These are phyloP conservation scores for Malania oleifera DNA, from an alignment of 164 flowering plant species.

Conservation along the genomic window DNA sequence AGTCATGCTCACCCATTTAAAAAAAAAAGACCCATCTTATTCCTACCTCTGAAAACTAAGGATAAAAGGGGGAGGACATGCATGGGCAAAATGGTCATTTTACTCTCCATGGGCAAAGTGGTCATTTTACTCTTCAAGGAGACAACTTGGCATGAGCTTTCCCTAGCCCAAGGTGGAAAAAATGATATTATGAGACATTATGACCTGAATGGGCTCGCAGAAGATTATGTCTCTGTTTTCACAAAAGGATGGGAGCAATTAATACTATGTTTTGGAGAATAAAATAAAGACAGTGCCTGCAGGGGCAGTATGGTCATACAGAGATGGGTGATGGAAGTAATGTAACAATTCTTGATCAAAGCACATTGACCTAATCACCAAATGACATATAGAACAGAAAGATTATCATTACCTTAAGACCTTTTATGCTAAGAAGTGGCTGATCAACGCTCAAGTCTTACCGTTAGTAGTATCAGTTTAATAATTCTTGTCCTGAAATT, in stretches of 20 bases:
- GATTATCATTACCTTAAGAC: neutral
- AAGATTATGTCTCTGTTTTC: constrained; percentile 11
- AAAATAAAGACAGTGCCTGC: neutral
- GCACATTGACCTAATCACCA: constrained; percentile 7
- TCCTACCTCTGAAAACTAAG: constrained; percentile 4
- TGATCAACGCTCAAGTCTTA: neutral
- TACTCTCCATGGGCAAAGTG: neutral
- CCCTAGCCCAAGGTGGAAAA: no score
- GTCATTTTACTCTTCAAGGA: neutral
- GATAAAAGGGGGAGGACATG: neutral
- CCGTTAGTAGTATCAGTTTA: neutral
- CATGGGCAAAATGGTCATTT: constrained; percentile 19
- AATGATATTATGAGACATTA: constrained; percentile 10
- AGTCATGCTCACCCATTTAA: constrained; percentile 22
- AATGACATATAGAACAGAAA: constrained; percentile 1
- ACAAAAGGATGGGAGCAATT: constrained; percentile 12
- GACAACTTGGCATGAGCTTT: no score
- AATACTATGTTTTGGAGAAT: constrained; percentile 11
- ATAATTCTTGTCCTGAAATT: neutral
- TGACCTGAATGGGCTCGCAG: constrained; percentile 17
- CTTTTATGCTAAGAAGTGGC: neutral
- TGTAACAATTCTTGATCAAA: constrained; percentile 10
- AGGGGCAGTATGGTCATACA: constrained; percentile 7
- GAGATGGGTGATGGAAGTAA: neutral
- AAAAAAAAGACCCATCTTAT: constrained; percentile 7